Base-by-base conservation (phyloP, 1,284 basidiomycete genomes). In the Ustilago vetiveriae region DNA sequence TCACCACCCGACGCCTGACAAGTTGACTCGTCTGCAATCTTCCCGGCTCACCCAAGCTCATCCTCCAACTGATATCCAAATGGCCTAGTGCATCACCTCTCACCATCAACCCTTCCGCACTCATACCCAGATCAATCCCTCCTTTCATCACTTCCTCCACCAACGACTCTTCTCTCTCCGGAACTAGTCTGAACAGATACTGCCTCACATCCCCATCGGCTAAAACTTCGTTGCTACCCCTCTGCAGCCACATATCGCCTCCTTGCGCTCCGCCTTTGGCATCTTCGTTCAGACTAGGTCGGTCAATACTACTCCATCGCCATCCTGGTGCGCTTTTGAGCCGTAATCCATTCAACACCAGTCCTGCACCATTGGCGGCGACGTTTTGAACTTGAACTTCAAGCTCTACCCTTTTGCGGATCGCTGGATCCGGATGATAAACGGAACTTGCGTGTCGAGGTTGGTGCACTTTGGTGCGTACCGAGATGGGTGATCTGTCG, bases 311-410 rank as follows among this genome's bases (percentile, higher is more conserved):
- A 6, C 30, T 17, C 41, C 75, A 54, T 23, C 30, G 19, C 62
- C 69, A 67, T 5, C 64, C 66, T 2, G 49, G 27, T 21, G 69
- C 42, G 1, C 68, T 43, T 5, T 63, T 65, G 24, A 82, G 48
- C 29, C 29, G 42, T 26, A 81, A 42, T 8, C 68, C 59, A 5
- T 72, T 51, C 24, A 82, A 72, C 13, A 55, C 60, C 24, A 81
- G 48, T 3, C 58, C 23, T 1, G 36, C 39, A 3, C 66, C 55
- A 36, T 56, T 66, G 3, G 46, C 55, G 2, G 37, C 32, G 6
- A 73, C 68, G 44, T 82, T 82, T 29, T 78, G 74, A 3, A 82
- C 68, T 38, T 81, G 81, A 3, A 81, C 79, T 38, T 82, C 81
- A 39, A 82, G 60, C 26, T 74, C 72, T n/a, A 80, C 55, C 17